A percentile compares a stretch with the other conserved stretches of the same genome.
These are phyloP conservation scores for Mycena haematopus DNA, from an alignment of 768 basidiomycete species.

Conservation along the genomic window DNA sequence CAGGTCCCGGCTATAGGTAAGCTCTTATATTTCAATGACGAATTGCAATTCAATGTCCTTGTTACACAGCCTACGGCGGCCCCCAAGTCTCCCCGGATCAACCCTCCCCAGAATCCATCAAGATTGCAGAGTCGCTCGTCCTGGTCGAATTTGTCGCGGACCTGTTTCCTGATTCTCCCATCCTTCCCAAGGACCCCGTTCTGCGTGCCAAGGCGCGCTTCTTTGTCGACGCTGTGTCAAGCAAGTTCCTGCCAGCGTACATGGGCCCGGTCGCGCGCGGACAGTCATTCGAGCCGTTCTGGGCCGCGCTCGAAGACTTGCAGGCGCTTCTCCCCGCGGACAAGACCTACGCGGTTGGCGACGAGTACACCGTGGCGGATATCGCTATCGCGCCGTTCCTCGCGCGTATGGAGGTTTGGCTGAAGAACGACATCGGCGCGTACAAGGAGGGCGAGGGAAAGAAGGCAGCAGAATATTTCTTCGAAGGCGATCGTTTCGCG, in stretches of 20 bases:
- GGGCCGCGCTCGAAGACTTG: slow-evolving; percentile 50
- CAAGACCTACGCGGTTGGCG: slow-evolving; percentile 49
- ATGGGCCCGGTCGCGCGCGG: slow-evolving; percentile 44
- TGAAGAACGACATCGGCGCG: slow-evolving; percentile 58
- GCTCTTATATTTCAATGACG: background rate
- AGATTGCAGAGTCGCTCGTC: slow-evolving; percentile 69
- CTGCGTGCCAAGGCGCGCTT: slow-evolving; percentile 64
- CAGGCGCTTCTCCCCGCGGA: slow-evolving; percentile 57
- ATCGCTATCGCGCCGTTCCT: slow-evolving; percentile 66
- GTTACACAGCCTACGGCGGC: slow-evolving; percentile 67
- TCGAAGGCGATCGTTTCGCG: slow-evolving; percentile 52
- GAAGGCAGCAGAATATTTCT: slow-evolving; percentile 49
- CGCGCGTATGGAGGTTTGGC: slow-evolving; percentile 52
- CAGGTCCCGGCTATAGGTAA: slow-evolving; percentile 16
- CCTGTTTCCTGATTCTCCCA: slow-evolving; percentile 51
- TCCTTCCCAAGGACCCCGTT: slow-evolving; percentile 64
- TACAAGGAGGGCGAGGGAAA: slow-evolving; percentile 56
- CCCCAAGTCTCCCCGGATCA: slow-evolving; percentile 58
- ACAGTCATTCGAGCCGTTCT: slow-evolving; percentile 47
- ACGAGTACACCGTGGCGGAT: slow-evolving; percentile 67
- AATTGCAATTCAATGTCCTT: background rate
- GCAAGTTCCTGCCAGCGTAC: slow-evolving; percentile 50
- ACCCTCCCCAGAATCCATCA: slow-evolving; percentile 65
- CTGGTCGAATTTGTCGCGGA: slow-evolving; percentile 74
- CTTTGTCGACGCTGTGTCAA: slow-evolving; percentile 62